Conservation (phyloP, 768 basidiomycete genomes). For the Psilocybe subaeruginosa region DNA sequence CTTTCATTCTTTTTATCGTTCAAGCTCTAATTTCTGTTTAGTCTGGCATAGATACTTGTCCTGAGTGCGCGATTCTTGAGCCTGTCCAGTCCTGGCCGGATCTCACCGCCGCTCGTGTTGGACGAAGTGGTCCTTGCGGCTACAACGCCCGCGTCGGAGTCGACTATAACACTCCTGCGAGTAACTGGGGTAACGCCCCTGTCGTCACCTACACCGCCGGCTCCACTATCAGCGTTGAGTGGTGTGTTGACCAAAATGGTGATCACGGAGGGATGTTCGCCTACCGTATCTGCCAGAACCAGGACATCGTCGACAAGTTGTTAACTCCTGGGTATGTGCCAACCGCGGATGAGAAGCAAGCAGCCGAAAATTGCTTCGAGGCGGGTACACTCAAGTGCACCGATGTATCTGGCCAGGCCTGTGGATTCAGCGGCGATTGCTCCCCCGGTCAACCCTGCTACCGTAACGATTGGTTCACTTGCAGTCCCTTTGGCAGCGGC, state of each 20-base stretch:
- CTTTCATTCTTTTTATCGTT: not conserved
- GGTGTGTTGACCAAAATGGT: constrained; percentile 10
- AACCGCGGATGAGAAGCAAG: constrained; percentile 4
- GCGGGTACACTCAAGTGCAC: constrained; percentile 1
- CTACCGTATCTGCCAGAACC: constrained; percentile 12
- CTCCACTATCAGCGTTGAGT: constrained; percentile 1
- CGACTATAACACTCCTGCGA: constrained; percentile 4
- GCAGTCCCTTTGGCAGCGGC: not conserved
- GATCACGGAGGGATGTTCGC: constrained; percentile 9
- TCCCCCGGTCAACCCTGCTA: constrained; percentile 3
- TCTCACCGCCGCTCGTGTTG: not conserved
- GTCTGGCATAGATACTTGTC: constrained; percentile 7
- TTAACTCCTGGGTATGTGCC: constrained; percentile 5
- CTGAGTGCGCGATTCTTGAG: constrained; percentile 5
- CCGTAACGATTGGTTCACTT: constrained; percentile 9
- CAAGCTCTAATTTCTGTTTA: not conserved
- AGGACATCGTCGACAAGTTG: constrained; percentile 6
- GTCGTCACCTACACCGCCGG: constrained; percentile 9
- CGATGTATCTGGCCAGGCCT: constrained; percentile 2
- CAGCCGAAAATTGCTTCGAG: constrained; percentile 7
- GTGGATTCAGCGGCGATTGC: constrained; percentile 4
- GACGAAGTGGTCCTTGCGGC: constrained; percentile 7
- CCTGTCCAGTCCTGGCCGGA: constrained; percentile 5
- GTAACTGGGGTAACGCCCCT: constrained; percentile 7
- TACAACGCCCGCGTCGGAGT: constrained; percentile 7